Evolutionary conservation across 2,329 filamentous ascomycete species (phyloP).

Genomic region (Fusarium poae): DNA sequence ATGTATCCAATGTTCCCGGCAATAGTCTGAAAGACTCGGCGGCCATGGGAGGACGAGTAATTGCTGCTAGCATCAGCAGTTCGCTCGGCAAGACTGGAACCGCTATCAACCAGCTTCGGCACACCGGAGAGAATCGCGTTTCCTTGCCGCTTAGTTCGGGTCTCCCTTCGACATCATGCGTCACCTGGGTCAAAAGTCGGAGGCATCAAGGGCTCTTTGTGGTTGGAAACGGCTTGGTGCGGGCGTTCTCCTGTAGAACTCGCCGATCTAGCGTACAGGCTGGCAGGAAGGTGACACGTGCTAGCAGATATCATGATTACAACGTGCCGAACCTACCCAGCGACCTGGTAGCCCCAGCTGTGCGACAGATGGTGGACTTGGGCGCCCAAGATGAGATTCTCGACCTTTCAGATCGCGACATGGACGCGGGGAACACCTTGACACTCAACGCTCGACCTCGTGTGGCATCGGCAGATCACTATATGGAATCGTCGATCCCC

Average conservation of each 20-base stretch:
- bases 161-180: slow-evolving; percentile 69
- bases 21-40: slow-evolving; percentile 69
- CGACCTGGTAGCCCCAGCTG: slow-evolving; percentile 67
- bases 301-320: slow-evolving; percentile 74
- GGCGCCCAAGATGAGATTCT: slow-evolving; percentile 68
- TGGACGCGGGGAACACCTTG: slow-evolving; percentile 67
- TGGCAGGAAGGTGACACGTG: slow-evolving; percentile 65
- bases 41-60: slow-evolving; percentile 77
- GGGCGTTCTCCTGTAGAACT: slow-evolving; percentile 72
- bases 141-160: slow-evolving; percentile 71
- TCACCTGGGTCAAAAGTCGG: slow-evolving; percentile 74
- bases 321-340: slow-evolving; percentile 74
- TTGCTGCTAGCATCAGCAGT: slow-evolving; percentile 79
- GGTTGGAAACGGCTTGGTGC: slow-evolving; percentile 74
- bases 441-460: slow-evolving; percentile 61
- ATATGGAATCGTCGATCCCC: slow-evolving; percentile 74
- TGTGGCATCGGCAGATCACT: slow-evolving; percentile 56
- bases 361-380: slow-evolving; percentile 65
- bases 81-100: slow-evolving; percentile 80
- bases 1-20: slow-evolving; percentile 52
- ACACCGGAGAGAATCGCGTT: slow-evolving; percentile 81
- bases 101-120: slow-evolving; percentile 76
- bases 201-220: slow-evolving; percentile 74
- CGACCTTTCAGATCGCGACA: slow-evolving; percentile 65
- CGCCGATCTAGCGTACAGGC: slow-evolving; percentile 67